These are phyloP conservation scores for Citrus sp. DNA, from an alignment of 345 rosid genomes.

Conservation along the genomic window DNA sequence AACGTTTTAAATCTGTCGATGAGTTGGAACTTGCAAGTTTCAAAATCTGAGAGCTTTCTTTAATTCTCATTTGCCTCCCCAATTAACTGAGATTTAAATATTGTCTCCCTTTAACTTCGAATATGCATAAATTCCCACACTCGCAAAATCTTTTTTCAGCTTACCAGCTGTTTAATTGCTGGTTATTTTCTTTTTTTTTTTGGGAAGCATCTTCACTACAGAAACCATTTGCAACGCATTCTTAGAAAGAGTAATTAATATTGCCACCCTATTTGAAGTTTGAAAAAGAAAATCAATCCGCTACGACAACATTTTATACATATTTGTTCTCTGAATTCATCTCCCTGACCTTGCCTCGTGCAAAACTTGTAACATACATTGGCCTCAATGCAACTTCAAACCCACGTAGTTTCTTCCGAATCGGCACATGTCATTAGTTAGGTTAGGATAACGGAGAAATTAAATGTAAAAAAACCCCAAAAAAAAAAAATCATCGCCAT, in stretches of 20 bases:
- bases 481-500: background rate
- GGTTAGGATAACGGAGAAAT: conserved; percentile 2
- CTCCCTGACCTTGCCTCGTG: background rate
- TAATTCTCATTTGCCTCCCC: background rate
- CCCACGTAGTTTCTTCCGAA: background rate
- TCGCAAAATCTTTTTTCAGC: background rate
- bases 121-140: background rate
- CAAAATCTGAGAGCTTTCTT: conserved; percentile 4
- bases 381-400: background rate
- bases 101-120: background rate
- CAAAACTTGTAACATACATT: background rate
- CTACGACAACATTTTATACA: conserved; percentile 1
- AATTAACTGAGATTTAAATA: no score
- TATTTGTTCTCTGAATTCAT: background rate
- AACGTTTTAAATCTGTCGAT: conserved; percentile 28
- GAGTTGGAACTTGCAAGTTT: conserved; percentile 35
- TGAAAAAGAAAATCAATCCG: background rate
- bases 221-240: background rate
- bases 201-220: background rate
- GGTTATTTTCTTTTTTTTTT: background rate
- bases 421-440: background rate
- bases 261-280: background rate
- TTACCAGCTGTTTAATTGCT: background rate
- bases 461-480: background rate
- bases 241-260: background rate